Percentiles rank a stretch among this genome's conserved stretches.
Conservation (phyloP, 2,329 filamentous ascomycete species). For the Microascus cirrosus region DNA sequence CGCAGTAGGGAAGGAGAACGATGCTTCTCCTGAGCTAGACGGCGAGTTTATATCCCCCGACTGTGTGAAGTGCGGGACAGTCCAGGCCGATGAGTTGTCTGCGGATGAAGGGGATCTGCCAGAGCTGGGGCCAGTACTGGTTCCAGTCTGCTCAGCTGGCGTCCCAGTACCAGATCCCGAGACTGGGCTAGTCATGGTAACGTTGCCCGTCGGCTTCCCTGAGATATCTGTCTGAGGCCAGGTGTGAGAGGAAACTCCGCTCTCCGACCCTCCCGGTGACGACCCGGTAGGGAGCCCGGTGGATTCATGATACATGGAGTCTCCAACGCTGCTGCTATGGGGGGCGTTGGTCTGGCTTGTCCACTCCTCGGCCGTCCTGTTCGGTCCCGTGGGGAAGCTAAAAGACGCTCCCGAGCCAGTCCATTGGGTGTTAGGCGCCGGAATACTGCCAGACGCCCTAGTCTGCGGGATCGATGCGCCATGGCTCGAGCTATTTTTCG, state of each 20-base stretch:
- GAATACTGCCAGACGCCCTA: too few species aligned
- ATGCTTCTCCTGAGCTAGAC: too few species aligned
- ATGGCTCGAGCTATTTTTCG: too few species aligned
- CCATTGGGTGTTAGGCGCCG: too few species aligned
- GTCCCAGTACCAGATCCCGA: neutral
- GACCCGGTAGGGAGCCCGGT: neutral
- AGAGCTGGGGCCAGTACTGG: neutral
- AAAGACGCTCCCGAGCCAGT: neutral
- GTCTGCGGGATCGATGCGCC: too few species aligned
- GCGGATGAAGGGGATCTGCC: neutral
- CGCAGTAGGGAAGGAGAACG: neutral
- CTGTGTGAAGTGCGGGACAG: neutral
- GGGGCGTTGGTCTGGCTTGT: neutral
- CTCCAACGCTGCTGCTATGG: neutral
- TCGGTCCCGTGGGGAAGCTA: neutral
- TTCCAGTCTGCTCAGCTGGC: neutral
- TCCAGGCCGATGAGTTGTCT: neutral
- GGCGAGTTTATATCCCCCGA: too few species aligned
- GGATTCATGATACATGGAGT: neutral
- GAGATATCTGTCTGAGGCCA: neutral
- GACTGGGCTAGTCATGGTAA: neutral
- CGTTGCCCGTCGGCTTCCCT: neutral
- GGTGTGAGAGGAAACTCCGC: neutral
- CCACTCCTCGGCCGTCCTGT: neutral
- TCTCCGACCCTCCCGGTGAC: neutral